Evolutionary conservation across 2,329 filamentous ascomycete genomes (phyloP).

Genomic region (Exophiala alcalophila): DNA sequence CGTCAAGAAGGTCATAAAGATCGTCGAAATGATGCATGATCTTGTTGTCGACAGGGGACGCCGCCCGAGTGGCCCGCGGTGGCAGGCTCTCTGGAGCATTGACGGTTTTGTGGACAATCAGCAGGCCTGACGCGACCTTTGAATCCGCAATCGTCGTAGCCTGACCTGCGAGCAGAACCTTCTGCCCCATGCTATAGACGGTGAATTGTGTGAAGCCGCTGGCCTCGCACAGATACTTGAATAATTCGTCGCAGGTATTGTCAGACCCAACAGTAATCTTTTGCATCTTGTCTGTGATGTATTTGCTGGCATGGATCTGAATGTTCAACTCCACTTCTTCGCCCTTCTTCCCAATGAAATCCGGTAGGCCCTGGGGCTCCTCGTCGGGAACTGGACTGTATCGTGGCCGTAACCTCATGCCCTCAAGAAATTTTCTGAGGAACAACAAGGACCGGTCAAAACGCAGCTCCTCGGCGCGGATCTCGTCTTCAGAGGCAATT

Average conservation of each 20-base stretch:
- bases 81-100: constrained; percentile 28
- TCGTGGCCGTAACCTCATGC: constrained; percentile 51
- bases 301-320: constrained; percentile 23
- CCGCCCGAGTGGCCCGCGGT: constrained; percentile 44
- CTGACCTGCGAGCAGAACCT: constrained; percentile 21
- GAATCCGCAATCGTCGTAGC: constrained; percentile 32
- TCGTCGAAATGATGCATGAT: constrained; percentile 79
- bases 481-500: constrained; percentile 48
- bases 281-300: constrained; percentile 18
- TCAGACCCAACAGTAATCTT: constrained; percentile 58
- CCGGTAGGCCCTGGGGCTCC: constrained; percentile 56
- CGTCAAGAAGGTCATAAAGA: constrained; percentile 74
- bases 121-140: constrained; percentile 45
- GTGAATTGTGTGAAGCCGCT: constrained; percentile 76
- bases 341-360: constrained; percentile 38
- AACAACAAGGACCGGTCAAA: constrained; percentile 69
- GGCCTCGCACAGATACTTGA: constrained; percentile 62
- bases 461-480: constrained; percentile 56
- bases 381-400: constrained; percentile 50
- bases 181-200: constrained; percentile 53
- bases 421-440: constrained; percentile 64
- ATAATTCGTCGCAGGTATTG: constrained; percentile 68
- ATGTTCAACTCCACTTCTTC: constrained; percentile 42
- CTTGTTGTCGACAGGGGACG: constrained; percentile 67
- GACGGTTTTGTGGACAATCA: constrained; percentile 24